Evolutionary conservation across 768 basidiomycete genomes (phyloP).

Genomic region (Amylocystis lapponica): DNA sequence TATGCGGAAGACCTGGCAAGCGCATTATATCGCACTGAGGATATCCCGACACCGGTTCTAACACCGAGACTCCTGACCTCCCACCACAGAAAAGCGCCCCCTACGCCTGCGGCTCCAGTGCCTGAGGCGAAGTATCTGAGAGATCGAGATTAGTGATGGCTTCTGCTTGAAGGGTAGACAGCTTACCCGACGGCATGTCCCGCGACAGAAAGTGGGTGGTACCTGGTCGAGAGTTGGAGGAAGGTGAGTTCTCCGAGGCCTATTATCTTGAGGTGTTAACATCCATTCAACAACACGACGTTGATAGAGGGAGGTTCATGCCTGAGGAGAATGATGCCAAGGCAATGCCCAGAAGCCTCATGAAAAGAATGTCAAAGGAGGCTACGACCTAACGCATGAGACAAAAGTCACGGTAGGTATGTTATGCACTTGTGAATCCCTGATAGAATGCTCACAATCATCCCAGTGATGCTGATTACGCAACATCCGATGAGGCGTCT

Average conservation of each 20-base stretch:
- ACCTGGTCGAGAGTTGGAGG: constrained; percentile 86
- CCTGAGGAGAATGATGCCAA: constrained; percentile 87
- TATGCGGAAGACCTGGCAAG: not conserved
- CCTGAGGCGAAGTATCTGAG: constrained; percentile 86
- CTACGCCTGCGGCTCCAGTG: constrained; percentile 90
- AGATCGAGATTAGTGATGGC: too few species aligned
- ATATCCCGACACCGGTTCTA: constrained; percentile 73
- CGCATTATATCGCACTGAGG: constrained; percentile 68
- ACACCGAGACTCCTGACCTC: constrained; percentile 82
- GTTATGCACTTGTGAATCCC: too few species aligned
- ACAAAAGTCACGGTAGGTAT: not conserved
- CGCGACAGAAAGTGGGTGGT: constrained; percentile 58
- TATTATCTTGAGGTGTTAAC: constrained; percentile 20
- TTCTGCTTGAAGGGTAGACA: too few species aligned
- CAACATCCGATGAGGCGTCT: constrained; percentile 74
- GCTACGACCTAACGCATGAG: constrained; percentile 84
- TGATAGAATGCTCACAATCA: constrained; percentile 58
- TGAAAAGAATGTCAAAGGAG: constrained; percentile 52
- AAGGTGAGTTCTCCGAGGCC: constrained; percentile 94
- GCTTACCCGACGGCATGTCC: constrained; percentile 78
- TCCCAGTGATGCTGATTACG: constrained; percentile 69
- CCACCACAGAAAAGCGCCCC: constrained; percentile 96
- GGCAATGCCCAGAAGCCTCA: constrained; percentile 75
- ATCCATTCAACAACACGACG: not conserved
- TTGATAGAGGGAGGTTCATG: constrained; percentile 18